These are phyloP conservation scores for Colletotrichum sp. DNA, from an alignment of 2,329 filamentous ascomycete species.

Conservation along the genomic window DNA sequence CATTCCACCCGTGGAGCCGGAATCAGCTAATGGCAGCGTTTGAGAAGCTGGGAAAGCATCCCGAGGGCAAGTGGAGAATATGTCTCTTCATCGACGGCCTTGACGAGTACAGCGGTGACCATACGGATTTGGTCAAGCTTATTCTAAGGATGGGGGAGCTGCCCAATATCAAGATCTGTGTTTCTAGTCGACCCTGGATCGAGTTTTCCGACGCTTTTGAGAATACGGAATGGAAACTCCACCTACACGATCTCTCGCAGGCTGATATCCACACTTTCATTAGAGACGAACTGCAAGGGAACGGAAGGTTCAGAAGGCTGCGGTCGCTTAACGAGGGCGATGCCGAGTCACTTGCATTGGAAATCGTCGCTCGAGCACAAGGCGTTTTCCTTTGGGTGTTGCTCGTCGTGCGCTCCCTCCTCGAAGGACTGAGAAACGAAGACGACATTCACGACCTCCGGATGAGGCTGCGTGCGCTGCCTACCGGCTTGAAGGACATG, in stretches of 20 bases:
- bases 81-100: constrained; percentile 17
- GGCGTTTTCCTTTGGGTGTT: neutral
- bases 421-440: neutral
- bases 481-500: neutral
- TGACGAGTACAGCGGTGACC: neutral
- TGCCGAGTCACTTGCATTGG: neutral
- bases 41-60: too few species aligned
- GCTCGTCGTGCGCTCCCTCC: neutral
- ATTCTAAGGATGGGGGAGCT: too few species aligned
- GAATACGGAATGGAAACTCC: neutral
- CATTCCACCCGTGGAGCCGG: too few species aligned
- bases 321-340: too few species aligned
- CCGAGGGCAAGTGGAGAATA: neutral
- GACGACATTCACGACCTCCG: neutral
- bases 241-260: neutral
- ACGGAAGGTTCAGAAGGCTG: too few species aligned
- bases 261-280: neutral
- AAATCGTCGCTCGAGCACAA: neutral
- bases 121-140: too few species aligned
- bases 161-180: neutral
- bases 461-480: neutral
- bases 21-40: too few species aligned
- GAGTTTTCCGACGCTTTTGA: neutral
- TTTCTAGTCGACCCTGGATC: neutral
- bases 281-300: neutral